These are phyloP conservation scores for Austroboletus novae-zelandiae DNA, from an alignment of 1,284 basidiomycete genomes.

Conservation along the genomic window DNA sequence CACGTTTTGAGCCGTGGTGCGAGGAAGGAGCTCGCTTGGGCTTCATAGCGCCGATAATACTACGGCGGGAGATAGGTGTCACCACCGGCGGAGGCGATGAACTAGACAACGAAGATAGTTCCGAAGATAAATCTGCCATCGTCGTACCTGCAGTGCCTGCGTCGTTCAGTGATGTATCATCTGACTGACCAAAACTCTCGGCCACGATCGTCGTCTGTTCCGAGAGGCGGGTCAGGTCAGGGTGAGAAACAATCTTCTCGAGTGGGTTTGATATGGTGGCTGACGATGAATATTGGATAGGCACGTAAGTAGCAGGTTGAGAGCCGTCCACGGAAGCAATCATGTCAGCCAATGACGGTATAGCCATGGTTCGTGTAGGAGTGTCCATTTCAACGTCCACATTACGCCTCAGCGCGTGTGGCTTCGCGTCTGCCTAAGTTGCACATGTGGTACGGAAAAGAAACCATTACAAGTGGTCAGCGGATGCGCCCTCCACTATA, in stretches of 20 bases:
- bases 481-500: not conserved
- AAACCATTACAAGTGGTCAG: conserved; percentile 11
- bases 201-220: not conserved
- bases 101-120: not conserved
- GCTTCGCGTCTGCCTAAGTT: conserved; percentile 4
- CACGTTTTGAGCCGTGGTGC: conserved; percentile 14
- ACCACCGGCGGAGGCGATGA: not conserved
- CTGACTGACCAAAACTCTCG: not conserved
- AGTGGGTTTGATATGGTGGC: conserved; percentile 2
- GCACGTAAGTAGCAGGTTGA: not conserved
- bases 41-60: conserved; percentile 12
- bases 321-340: not conserved
- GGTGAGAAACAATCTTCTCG: not conserved
- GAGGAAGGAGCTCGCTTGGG: conserved; percentile 12
- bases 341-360: conserved; percentile 2
- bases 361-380: not conserved
- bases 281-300: not conserved
- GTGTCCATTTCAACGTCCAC: not conserved
- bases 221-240: not conserved
- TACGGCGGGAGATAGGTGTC: not conserved
- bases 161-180: not conserved
- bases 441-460: not conserved
- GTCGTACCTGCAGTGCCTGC: not conserved
- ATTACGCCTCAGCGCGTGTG: not conserved
- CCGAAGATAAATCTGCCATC: not conserved